phyloP scores from a whole-genome alignment of 495 filamentous ascomycete genomes.

The Aspergillus bridgeri region DNA sequence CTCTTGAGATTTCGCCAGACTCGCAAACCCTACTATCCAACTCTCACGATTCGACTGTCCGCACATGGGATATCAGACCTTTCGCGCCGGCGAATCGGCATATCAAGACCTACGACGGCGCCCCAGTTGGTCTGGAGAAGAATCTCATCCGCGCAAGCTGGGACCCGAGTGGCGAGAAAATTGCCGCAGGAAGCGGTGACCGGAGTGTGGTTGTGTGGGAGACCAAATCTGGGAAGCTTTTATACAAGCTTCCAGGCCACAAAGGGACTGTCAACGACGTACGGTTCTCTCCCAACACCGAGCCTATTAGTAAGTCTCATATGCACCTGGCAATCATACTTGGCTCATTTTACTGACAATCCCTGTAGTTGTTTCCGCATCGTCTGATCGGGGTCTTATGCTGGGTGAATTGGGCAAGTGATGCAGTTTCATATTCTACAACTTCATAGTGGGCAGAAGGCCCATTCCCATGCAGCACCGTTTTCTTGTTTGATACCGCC shows the following conservation, averaged over 20 bases:
- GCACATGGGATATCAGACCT: slow-evolving; percentile 94
- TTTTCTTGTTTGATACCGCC: not conserved
- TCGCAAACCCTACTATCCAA: slow-evolving; percentile 87
- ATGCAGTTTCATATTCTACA: slow-evolving; percentile 10
- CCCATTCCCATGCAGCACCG: not conserved
- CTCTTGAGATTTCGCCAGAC: slow-evolving; percentile 85
- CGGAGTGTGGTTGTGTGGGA: slow-evolving; percentile 91
- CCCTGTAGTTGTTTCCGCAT: slow-evolving; percentile 74
- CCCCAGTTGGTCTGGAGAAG: slow-evolving; percentile 81
- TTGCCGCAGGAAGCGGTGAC: slow-evolving; percentile 88
- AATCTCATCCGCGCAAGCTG: slow-evolving; percentile 90
- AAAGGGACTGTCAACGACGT: slow-evolving; percentile 95
- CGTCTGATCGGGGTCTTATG: slow-evolving; percentile 75
- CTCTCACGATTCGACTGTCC: slow-evolving; percentile 86
- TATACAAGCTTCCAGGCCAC: slow-evolving; percentile 94
- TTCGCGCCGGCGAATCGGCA: slow-evolving; percentile 87
- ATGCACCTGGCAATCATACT: not conserved
- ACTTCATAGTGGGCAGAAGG: not conserved
- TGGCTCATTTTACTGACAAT: slow-evolving; percentile 7
- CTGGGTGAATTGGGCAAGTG: slow-evolving; percentile 71
- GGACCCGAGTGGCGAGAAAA: slow-evolving; percentile 80
- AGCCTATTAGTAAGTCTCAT: slow-evolving; percentile 81
- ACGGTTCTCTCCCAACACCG: slow-evolving; percentile 76
- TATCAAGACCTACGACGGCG: slow-evolving; percentile 83
- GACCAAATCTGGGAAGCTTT: slow-evolving; percentile 70